Conservation (phyloP, 75 land plant genomes). For the Pinus taeda region DNA sequence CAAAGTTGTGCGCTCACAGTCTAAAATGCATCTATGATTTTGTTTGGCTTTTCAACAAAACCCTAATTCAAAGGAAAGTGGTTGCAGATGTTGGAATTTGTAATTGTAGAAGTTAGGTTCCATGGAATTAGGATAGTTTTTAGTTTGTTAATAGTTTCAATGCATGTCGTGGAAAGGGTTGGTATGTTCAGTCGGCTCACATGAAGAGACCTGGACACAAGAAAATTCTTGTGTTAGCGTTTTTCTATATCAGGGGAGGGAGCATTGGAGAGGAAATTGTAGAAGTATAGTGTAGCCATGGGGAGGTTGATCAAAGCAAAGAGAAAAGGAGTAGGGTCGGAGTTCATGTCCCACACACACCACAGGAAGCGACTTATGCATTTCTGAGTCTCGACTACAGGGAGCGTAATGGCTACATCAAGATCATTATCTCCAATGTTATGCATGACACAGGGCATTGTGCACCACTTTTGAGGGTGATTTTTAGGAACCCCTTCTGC, state of each 20-base stretch:
- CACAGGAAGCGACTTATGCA: conserved; percentile 43
- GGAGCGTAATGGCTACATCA: conserved; percentile 50
- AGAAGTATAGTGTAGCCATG: no score
- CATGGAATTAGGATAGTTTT: conserved; percentile 56
- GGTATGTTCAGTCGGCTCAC: conserved; percentile 77
- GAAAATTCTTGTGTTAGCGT: no score
- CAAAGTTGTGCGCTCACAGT: no score
- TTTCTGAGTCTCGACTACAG: conserved; percentile 41
- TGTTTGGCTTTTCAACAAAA: no score
- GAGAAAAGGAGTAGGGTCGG: conserved; percentile 46
- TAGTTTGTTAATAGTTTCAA: conserved; percentile 55
- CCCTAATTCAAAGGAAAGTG: no score
- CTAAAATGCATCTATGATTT: no score
- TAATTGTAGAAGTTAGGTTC: conserved; percentile 59
- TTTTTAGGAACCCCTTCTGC: conserved; percentile 30
- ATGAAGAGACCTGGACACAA: no score
- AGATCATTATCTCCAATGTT: conserved; percentile 45
- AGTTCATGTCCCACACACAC: conserved; percentile 41
- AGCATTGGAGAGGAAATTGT: conserved; percentile 24
- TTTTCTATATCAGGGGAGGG: conserved; percentile 9
- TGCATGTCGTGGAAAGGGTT: conserved; percentile 63
- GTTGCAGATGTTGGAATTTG: conserved; percentile 25
- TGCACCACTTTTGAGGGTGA: conserved; percentile 27
- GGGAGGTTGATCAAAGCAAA: no score
- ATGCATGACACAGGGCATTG: conserved; percentile 53